Evolutionary conservation across 2,329 filamentous ascomycete genomes (phyloP).

Genomic region (Fusarium cicatricum): DNA sequence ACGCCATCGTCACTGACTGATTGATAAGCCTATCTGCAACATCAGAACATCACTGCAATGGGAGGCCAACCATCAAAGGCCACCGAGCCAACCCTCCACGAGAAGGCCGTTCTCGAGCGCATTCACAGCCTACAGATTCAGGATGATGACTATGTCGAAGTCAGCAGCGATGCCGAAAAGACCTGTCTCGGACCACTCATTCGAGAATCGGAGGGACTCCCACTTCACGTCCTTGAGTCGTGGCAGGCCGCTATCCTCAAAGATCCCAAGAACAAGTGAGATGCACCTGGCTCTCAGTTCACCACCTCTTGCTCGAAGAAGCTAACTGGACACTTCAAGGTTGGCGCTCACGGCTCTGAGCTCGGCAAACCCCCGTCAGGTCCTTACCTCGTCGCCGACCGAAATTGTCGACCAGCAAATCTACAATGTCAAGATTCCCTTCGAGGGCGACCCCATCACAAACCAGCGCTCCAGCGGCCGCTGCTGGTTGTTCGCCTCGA

Average conservation of each 20-base stretch:
- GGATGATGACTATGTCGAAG: slow-evolving; percentile 61
- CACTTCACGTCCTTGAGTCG: slow-evolving; percentile 57
- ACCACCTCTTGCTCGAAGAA: not conserved
- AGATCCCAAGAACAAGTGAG: slow-evolving; percentile 71
- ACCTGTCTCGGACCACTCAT: slow-evolving; percentile 6
- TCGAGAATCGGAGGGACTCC: slow-evolving; percentile 56
- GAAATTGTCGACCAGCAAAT: slow-evolving; percentile 76
- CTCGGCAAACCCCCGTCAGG: slow-evolving; percentile 69
- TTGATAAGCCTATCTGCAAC: not conserved
- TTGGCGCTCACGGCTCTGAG: slow-evolving; percentile 79
- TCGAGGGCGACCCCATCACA: slow-evolving; percentile 84
- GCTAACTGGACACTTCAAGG: slow-evolving; percentile 50
- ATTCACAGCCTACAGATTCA: slow-evolving; percentile 56
- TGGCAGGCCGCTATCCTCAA: slow-evolving; percentile 71
- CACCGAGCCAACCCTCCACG: slow-evolving; percentile 42
- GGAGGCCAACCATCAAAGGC: slow-evolving; percentile 55
- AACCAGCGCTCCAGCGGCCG: slow-evolving; percentile 84
- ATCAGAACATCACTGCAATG: slow-evolving; percentile 45
- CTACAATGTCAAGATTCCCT: slow-evolving; percentile 84
- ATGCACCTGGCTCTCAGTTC: not conserved
- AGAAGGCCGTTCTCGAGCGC: slow-evolving; percentile 56
- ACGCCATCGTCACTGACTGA: not conserved
- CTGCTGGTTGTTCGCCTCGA: slow-evolving; percentile 92
- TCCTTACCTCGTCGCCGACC: slow-evolving; percentile 71
- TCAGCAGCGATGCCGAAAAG: slow-evolving; percentile 51